A percentile compares a stretch with the other conserved stretches of the same genome.
These are phyloP conservation scores for Cladosporium halotolerans DNA, from an alignment of 2,329 filamentous ascomycete genomes.

Conservation along the genomic window DNA sequence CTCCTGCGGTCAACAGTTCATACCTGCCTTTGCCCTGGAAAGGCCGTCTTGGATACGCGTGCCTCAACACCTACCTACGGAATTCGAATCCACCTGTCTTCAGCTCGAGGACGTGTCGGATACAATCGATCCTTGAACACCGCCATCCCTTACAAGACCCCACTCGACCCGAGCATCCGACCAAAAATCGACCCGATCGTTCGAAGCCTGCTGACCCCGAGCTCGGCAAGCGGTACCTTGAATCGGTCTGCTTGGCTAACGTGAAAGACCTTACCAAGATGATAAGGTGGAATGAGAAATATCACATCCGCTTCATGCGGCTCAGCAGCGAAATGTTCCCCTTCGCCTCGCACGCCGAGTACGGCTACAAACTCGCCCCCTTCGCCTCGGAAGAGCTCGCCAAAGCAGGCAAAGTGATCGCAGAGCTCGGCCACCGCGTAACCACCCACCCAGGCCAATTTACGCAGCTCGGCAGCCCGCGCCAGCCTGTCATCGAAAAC, in stretches of 20 bases:
- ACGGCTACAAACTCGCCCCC: constrained; percentile 76
- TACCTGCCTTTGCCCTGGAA: constrained; percentile 85
- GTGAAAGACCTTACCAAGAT: constrained; percentile 78
- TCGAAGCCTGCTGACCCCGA: constrained; percentile 58
- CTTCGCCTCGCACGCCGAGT: constrained; percentile 80
- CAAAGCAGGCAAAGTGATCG: constrained; percentile 70
- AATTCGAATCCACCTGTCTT: constrained; percentile 78
- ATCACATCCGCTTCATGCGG: constrained; percentile 85
- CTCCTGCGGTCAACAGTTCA: constrained; percentile 74
- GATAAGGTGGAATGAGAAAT: constrained; percentile 85
- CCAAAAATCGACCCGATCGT: constrained; percentile 80
- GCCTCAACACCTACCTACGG: constrained; percentile 85
- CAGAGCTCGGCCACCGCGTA: constrained; percentile 72
- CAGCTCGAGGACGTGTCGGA: constrained; percentile 83
- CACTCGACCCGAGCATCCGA: constrained; percentile 68
- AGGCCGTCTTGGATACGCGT: constrained; percentile 84
- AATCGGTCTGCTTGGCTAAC: constrained; percentile 73
- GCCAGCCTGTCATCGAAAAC: constrained; percentile 67
- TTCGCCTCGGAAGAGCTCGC: constrained; percentile 75
- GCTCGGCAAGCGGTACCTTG: constrained; percentile 65
- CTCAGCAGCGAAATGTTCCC: constrained; percentile 96
- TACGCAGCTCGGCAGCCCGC: constrained; percentile 82
- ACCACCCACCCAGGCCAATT: constrained; percentile 91
- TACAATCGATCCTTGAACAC: constrained; percentile 84
- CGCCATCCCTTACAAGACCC: constrained; percentile 74